These are phyloP conservation scores for Aureobasidium melanogenum DNA, from an alignment of 2,329 filamentous ascomycete genomes.

Conservation along the genomic window DNA sequence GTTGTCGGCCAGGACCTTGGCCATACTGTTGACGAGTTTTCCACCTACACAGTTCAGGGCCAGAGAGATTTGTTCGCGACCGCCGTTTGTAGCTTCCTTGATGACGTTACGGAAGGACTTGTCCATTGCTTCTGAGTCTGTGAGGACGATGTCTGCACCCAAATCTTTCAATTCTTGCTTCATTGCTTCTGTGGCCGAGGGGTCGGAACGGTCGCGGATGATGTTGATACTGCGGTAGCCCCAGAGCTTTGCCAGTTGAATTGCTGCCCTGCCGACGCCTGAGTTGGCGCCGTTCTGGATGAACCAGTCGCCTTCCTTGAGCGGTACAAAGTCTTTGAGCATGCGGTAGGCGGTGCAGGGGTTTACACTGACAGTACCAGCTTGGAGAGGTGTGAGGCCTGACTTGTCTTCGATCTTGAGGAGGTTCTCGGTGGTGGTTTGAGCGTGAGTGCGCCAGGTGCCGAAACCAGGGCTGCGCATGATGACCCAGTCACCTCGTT, in stretches of 20 bases:
- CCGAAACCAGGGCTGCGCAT: constrained; percentile 76
- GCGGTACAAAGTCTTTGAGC: constrained; percentile 66
- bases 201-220: constrained; percentile 65
- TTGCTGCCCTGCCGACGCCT: constrained; percentile 82
- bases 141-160: constrained; percentile 56
- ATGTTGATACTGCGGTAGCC: constrained; percentile 87
- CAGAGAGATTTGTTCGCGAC: constrained; percentile 62
- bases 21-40: constrained; percentile 68
- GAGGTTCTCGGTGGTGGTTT: constrained; percentile 51
- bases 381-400: constrained; percentile 66
- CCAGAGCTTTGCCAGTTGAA: constrained; percentile 80
- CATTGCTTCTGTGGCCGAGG: constrained; percentile 57
- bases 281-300: constrained; percentile 96
- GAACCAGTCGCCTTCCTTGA: constrained; percentile 69
- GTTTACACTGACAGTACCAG: constrained; percentile 83
- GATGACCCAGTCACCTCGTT: constrained; percentile 86
- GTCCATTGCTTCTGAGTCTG: constrained; percentile 50
- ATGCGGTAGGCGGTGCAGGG: constrained; percentile 92
- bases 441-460: constrained; percentile 89
- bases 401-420: constrained; percentile 61
- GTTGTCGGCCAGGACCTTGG: constrained; percentile 58
- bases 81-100: constrained; percentile 59
- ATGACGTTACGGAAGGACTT: constrained; percentile 55
- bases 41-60: constrained; percentile 93
- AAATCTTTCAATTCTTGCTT: constrained; percentile 52